phyloP scores from a whole-genome alignment of 1,284 basidiomycete species.

The Neolentinus lepideus region DNA sequence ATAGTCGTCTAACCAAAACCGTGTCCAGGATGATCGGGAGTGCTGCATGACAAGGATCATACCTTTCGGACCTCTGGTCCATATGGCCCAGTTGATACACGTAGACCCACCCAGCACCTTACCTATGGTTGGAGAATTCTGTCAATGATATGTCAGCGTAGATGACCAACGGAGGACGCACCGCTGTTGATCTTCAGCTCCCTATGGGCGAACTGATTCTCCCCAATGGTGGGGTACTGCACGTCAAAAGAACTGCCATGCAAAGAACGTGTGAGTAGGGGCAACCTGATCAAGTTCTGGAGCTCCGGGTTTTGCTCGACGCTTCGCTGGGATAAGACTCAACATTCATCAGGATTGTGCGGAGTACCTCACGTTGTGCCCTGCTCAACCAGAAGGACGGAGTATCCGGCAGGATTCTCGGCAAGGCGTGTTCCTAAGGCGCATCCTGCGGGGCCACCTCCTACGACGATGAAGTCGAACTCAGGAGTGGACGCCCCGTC shows the following conservation, averaged over 20 bases:
- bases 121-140: background rate
- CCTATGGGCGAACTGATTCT: background rate
- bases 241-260: background rate
- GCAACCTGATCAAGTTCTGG: background rate
- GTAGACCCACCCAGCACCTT: background rate
- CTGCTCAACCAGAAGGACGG: background rate
- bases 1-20: background rate
- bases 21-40: background rate
- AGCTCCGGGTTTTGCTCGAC: background rate
- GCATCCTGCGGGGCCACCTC: background rate
- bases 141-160: background rate
- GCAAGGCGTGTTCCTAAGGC: background rate
- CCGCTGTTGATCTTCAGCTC: background rate
- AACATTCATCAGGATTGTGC: background rate
- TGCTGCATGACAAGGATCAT: background rate
- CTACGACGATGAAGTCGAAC: background rate
- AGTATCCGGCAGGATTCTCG: background rate
- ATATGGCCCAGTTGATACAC: background rate
- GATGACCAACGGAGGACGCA: background rate
- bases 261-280: background rate
- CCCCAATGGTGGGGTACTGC: background rate
- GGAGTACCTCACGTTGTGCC: background rate
- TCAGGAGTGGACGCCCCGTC: background rate
- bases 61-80: background rate
- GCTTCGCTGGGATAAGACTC: background rate